These are phyloP conservation scores for Collybia mongolica DNA, from an alignment of 768 basidiomycete species.

Conservation along the genomic window DNA sequence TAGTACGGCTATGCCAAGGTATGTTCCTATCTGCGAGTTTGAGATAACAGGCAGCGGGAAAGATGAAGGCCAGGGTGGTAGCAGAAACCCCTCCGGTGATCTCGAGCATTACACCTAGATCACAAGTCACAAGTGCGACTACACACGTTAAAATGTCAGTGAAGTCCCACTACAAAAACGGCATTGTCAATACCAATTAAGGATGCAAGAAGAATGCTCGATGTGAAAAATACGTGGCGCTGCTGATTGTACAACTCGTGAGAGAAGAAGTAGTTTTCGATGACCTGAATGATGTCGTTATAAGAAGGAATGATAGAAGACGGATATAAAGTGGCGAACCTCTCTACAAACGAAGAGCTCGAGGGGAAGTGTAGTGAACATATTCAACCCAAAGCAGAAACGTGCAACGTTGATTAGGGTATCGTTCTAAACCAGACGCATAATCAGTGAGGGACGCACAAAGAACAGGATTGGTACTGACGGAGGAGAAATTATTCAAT, in stretches of 20 bases:
- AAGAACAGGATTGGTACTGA: slow-evolving; percentile 28
- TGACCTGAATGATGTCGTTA: slow-evolving; percentile 52
- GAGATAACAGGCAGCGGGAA: slow-evolving; percentile 84
- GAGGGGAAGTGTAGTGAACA: slow-evolving; percentile 97
- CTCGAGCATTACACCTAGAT: slow-evolving; percentile 97
- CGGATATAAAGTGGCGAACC: slow-evolving; percentile 33
- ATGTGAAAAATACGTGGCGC: slow-evolving; percentile 90
- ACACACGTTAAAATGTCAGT: slow-evolving; percentile 10
- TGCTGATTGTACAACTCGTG: slow-evolving; percentile 79
- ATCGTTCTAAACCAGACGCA: slow-evolving; percentile 50
- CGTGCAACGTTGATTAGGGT: slow-evolving; percentile 94
- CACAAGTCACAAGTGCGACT: slow-evolving; percentile 93
- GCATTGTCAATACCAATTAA: slow-evolving; percentile 64
- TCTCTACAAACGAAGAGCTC: slow-evolving; percentile 98
- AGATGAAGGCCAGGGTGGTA: slow-evolving; percentile 90
- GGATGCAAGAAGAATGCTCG: slow-evolving; percentile 73
- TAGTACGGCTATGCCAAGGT: slow-evolving; percentile 69
- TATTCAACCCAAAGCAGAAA: slow-evolving; percentile 92
- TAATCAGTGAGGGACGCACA: neutral
- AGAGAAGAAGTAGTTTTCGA: slow-evolving; percentile 95
- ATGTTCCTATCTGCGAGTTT: slow-evolving; percentile 57
- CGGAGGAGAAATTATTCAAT: slow-evolving; percentile 88
- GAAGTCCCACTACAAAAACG: neutral
- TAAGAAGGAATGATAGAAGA: neutral
- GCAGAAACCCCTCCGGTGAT: slow-evolving; percentile 97